These are phyloP conservation scores for Microdochium nivale DNA, from an alignment of 2,329 filamentous ascomycete genomes.

Conservation along the genomic window DNA sequence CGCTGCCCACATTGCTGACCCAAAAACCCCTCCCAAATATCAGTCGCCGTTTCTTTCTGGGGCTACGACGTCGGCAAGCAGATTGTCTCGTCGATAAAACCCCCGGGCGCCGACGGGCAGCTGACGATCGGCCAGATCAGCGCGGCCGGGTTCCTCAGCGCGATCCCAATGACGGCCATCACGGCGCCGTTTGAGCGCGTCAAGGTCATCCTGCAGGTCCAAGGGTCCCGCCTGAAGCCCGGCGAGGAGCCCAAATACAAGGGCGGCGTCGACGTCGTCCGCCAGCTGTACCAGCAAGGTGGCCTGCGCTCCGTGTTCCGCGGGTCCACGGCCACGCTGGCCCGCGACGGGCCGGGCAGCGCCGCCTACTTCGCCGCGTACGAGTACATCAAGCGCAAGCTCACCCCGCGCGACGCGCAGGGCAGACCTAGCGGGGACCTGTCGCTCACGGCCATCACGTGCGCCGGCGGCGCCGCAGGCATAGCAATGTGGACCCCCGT, in stretches of 20 bases:
- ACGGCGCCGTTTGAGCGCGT: conserved; percentile 99
- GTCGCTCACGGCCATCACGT: conserved; percentile 73
- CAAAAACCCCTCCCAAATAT: too few relatives aligned
- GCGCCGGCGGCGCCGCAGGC: conserved; percentile 82
- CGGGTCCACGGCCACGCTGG: conserved; percentile 81
- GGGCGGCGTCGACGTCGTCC: conserved; percentile 81
- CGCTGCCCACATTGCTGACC: too few relatives aligned
- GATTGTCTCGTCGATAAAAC: conserved; percentile 63
- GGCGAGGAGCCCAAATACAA: conserved; percentile 90
- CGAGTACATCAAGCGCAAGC: conserved; percentile 81
- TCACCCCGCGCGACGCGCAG: conserved; percentile 73
- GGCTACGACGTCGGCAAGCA: conserved; percentile 94
- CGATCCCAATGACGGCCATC: conserved; percentile 94
- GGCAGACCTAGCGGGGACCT: conserved; percentile 70
- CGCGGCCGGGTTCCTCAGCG: conserved; percentile 92
- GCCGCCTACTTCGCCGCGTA: conserved; percentile 97
- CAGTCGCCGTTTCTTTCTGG: conserved; percentile 66
- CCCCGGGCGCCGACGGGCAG: conserved; percentile 56
- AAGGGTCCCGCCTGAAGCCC: conserved; percentile 75
- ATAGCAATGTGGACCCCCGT: conserved; percentile 99
- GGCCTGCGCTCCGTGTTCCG: conserved; percentile 89
- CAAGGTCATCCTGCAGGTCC: conserved; percentile 96
- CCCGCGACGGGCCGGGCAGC: conserved; percentile 84
- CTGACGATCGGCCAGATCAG: conserved; percentile 83
- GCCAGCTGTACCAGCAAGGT: conserved; percentile 86